Conservation (phyloP, 768 basidiomycete species). For the Rhizopogon roseolus region DNA sequence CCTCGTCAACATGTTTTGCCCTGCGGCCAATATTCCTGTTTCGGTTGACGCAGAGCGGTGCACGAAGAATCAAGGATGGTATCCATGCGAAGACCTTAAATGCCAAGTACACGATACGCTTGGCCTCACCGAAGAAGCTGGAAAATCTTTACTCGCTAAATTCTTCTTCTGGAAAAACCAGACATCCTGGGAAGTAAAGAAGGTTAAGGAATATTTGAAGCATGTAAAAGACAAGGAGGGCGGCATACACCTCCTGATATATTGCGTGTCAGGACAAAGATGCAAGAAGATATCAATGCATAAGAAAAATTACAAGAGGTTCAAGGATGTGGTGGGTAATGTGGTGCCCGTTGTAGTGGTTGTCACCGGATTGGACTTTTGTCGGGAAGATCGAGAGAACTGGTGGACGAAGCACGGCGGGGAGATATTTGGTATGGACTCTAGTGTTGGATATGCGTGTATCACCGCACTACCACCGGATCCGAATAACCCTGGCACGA, state of each 20-base stretch:
- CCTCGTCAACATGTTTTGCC: neutral
- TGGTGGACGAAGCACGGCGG: neutral
- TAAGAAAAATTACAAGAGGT: neutral
- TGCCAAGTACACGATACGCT: neutral
- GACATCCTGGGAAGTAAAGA: neutral
- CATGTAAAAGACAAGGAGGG: no score
- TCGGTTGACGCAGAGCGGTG: neutral
- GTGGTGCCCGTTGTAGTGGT: neutral
- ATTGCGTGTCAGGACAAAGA: neutral
- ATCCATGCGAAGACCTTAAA: no score
- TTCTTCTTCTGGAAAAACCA: neutral
- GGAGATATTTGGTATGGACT: no score
- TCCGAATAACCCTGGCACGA: no score
- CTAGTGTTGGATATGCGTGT: no score
- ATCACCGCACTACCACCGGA: no score
- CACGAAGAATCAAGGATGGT: neutral
- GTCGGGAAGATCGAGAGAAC: no score
- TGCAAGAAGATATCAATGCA: neutral
- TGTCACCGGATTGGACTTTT: neutral
- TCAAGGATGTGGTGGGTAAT: neutral
- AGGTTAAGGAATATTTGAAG: neutral
- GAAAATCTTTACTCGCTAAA: neutral
- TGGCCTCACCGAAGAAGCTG: neutral
- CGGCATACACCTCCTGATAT: neutral
- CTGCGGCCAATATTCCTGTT: fast-evolving